These are phyloP conservation scores for Ceratocystis alfenasii DNA, from an alignment of 2,329 filamentous ascomycete species.

Conservation along the genomic window DNA sequence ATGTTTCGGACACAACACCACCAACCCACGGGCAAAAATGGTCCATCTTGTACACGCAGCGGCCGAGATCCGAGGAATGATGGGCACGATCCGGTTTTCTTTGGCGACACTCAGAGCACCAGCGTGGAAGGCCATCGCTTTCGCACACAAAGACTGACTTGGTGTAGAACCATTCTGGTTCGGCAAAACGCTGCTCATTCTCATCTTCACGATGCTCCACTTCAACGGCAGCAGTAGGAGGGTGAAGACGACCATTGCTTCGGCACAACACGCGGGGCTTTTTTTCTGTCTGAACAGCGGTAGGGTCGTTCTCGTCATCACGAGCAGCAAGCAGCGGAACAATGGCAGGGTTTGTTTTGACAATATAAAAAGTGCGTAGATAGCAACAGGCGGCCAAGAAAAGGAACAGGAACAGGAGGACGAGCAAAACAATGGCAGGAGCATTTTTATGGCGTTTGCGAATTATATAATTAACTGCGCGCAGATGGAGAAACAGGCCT, in stretches of 20 bases:
- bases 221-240: slow-evolving; percentile 29
- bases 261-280: neutral
- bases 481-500: slow-evolving; percentile 18
- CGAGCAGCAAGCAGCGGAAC: slow-evolving; percentile 45
- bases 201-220: slow-evolving; percentile 40
- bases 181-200: slow-evolving; percentile 31
- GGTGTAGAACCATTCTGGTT: slow-evolving; percentile 65
- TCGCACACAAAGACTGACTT: slow-evolving; percentile 79
- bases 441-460: slow-evolving; percentile 36
- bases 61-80: slow-evolving; percentile 68
- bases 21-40: slow-evolving; percentile 97
- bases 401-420: slow-evolving; percentile 61
- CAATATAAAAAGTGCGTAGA: slow-evolving; percentile 54
- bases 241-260: slow-evolving; percentile 6
- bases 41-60: slow-evolving; percentile 84
- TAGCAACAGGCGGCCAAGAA: slow-evolving; percentile 56
- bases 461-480: slow-evolving; percentile 59
- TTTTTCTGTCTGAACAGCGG: neutral
- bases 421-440: slow-evolving; percentile 56
- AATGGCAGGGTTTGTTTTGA: slow-evolving; percentile 60
- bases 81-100: slow-evolving; percentile 85
- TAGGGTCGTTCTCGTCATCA: neutral
- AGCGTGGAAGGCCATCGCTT: slow-evolving; percentile 68
- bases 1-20: slow-evolving; percentile 76
- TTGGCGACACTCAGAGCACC: slow-evolving; percentile 71